A percentile compares a stretch with the other conserved stretches of the same genome.
Conservation (phyloP, 805 yeast genomes). For the Saccharomycopsis malanga region DNA sequence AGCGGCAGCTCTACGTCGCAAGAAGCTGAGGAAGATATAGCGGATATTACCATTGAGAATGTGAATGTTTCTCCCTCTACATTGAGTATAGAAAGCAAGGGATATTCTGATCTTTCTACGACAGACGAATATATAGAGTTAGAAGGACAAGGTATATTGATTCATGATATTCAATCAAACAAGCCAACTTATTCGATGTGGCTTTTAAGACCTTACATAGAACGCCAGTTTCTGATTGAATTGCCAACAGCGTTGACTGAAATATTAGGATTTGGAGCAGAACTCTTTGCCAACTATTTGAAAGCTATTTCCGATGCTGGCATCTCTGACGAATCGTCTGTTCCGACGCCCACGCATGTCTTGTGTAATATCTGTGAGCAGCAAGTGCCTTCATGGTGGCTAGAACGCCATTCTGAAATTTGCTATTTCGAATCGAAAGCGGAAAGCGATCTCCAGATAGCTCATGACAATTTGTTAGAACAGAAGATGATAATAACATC, state of each 20-base stretch:
- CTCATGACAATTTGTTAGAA: conserved; percentile 72
- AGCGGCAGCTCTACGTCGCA: background rate
- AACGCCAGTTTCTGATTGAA: conserved; percentile 45
- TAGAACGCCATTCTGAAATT: conserved; percentile 82
- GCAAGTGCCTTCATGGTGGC: conserved; percentile 92
- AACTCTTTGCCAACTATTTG: conserved; percentile 70
- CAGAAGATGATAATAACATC: conserved; percentile 48
- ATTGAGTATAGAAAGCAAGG: background rate
- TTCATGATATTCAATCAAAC: conserved; percentile 51
- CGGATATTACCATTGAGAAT: background rate
- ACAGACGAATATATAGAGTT: conserved; percentile 61
- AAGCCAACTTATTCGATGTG: conserved; percentile 83
- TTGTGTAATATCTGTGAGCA: conserved; percentile 91
- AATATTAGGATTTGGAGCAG: conserved; percentile 83
- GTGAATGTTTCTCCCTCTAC: background rate
- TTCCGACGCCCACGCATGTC: conserved; percentile 77
- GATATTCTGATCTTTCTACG: conserved; percentile 38
- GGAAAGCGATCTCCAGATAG: conserved; percentile 63
- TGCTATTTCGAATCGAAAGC: conserved; percentile 81
- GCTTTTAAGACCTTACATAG: conserved; percentile 75
- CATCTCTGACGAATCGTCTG: conserved; percentile 50
- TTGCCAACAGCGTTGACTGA: conserved; percentile 66
- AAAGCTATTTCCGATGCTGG: conserved; percentile 56
- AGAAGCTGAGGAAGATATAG: background rate
- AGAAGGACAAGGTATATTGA: conserved; percentile 90